A percentile compares a stretch with the other conserved stretches of the same genome.
phyloP scores from a whole-genome alignment of 805 yeast genomes.

The Yamadazyma nakazawae region DNA sequence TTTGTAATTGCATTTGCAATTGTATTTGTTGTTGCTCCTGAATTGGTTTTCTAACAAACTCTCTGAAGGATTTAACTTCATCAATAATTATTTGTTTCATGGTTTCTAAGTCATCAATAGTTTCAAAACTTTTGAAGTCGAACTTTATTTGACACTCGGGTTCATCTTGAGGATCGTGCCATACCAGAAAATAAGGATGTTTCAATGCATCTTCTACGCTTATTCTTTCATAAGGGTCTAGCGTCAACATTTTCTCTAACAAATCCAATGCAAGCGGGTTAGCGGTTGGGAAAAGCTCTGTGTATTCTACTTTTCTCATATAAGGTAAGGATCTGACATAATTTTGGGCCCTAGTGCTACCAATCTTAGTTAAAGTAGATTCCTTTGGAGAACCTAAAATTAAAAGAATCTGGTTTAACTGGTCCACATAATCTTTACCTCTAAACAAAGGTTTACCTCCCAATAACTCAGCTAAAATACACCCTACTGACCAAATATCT shows the following conservation, averaged over 20 bases:
- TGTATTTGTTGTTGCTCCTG: constrained; percentile 48
- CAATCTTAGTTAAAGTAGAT: constrained; percentile 45
- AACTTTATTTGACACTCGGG: constrained; percentile 77
- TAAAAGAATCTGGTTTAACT: constrained; percentile 80
- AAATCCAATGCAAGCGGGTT: constrained; percentile 84
- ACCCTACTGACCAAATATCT: constrained; percentile 97
- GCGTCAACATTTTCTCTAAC: constrained; percentile 76
- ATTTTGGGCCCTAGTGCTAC: constrained; percentile 86
- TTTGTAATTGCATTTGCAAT: constrained; percentile 30
- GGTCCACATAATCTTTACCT: constrained; percentile 96
- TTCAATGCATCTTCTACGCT: constrained; percentile 86
- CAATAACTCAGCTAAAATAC: constrained; percentile 89
- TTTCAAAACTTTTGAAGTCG: constrained; percentile 81
- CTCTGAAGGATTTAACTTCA: constrained; percentile 76
- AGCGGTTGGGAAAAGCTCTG: constrained; percentile 73
- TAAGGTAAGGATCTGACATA: constrained; percentile 84
- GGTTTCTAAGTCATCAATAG: constrained; percentile 69
- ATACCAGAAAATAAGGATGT: constrained; percentile 86
- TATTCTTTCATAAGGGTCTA: constrained; percentile 85
- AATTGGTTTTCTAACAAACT: constrained; percentile 74
- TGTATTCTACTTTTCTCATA: constrained; percentile 76
- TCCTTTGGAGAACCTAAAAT: constrained; percentile 88
- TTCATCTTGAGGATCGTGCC: constrained; percentile 96
- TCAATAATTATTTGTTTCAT: constrained; percentile 76
- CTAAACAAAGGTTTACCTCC: constrained; percentile 91